Evolutionary conservation across 176 grass and related monocot genomes (phyloP), one percentile per base, ranked within the genome.

Genomic region (Carex littledalei): DNA sequence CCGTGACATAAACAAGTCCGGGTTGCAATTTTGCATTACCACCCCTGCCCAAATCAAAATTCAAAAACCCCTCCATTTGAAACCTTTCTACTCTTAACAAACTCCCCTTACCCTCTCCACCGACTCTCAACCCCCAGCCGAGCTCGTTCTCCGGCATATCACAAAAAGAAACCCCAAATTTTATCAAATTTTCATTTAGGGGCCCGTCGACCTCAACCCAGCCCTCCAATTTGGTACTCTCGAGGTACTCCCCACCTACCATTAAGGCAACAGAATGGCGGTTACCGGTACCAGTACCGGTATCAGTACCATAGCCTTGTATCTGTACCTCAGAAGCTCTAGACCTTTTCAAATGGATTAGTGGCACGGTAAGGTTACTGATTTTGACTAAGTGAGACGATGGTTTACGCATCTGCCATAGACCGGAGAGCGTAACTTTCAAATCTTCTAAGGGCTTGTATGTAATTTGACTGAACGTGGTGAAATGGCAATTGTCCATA

Each of bases 51-150:
- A 89, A 81, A 56, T 47, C 72, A 53, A 83, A 55, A 66, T 83
- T 75, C 8, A 89, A 85, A 89, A 86, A 89, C 5, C 84, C 88
- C 72, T 86, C 88, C 66, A 89, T 82, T 34, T 89, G 84, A 63
- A 86, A 84, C 55, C 61, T 32, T 60, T 83, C 63, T 49, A 31
- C 59, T 50, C 41, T 50, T 50, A 16, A 63, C 41, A 86, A 55
- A 22, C 80, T 69, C 3, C 64, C 63, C 3, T 85, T 85, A 14
- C 26, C 21, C 50, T 4, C 60, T 56, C 87, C 78, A 47, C 66
- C 14, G 8, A 64, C 11, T 77, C 84, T 86, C 77, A 86, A 49
- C 18, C 87, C 87, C 84, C 84, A 89, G 59, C 84, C 87, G 39
- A 85, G 50, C 73, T 85, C 55, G 59, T 86, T 70, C 2, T 82